Evolutionary conservation across 2,329 filamentous ascomycete genomes (phyloP).

Genomic region (Ilyonectria destructans): DNA sequence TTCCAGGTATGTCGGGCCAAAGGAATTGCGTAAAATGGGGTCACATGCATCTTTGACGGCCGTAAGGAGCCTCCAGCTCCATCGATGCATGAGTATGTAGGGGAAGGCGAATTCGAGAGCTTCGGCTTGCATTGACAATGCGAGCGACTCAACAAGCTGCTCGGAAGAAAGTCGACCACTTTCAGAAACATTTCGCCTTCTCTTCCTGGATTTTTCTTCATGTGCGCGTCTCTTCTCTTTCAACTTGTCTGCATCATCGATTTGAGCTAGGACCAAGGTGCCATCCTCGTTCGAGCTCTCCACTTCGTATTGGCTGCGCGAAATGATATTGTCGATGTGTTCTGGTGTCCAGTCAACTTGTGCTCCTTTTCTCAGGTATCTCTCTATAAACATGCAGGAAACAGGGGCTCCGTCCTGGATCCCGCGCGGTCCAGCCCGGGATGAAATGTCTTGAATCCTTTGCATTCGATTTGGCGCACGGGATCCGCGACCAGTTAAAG

Average conservation of each 20-base stretch:
- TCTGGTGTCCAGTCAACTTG: constrained; percentile 53
- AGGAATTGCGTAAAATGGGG: neutral
- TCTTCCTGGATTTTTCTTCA: neutral
- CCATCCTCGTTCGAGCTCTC: constrained; percentile 39
- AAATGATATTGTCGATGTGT: constrained; percentile 56
- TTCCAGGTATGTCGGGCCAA: neutral
- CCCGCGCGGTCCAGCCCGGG: constrained; percentile 48
- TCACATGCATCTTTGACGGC: neutral
- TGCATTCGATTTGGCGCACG: too few relatives aligned
- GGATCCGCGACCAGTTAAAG: neutral
- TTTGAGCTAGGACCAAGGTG: constrained; percentile 23
- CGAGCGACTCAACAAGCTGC: constrained; percentile 53
- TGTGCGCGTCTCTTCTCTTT: neutral
- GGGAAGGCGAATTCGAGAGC: constrained; percentile 54
- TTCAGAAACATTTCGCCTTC: neutral
- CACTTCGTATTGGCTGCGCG: constrained; percentile 48
- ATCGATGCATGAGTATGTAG: neutral
- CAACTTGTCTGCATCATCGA: neutral
- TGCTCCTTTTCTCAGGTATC: constrained; percentile 48
- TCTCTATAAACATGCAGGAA: constrained; percentile 56
- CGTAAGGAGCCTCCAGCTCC: neutral
- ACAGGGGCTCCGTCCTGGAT: constrained; percentile 53
- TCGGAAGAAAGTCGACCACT: constrained; percentile 32
- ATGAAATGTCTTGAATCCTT: constrained; percentile 2
- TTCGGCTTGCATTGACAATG: constrained; percentile 56